Evolutionary conservation across 1,284 basidiomycete genomes (phyloP).

Genomic region (Volvariella surrecta): DNA sequence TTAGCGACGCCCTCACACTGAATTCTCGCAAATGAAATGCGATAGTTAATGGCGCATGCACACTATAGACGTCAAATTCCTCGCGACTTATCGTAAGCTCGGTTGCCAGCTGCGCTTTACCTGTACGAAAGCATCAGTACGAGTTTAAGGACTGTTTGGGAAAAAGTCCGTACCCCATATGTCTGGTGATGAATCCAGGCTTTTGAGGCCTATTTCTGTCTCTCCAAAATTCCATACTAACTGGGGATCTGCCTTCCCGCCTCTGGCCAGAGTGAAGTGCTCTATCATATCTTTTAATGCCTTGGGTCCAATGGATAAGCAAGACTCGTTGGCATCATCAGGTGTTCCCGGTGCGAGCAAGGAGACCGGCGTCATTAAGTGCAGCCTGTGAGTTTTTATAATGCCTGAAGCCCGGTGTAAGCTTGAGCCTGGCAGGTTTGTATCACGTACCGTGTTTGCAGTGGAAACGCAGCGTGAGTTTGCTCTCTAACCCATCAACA

Average conservation of each 20-base stretch:
- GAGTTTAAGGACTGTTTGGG: too few species aligned
- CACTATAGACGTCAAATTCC: constrained; percentile 70
- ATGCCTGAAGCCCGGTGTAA: constrained; percentile 43
- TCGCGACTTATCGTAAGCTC: constrained; percentile 65
- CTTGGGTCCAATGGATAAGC: constrained; percentile 58
- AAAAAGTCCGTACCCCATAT: constrained; percentile 49
- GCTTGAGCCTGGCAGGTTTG: background rate
- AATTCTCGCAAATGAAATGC: constrained; percentile 78
- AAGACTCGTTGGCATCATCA: constrained; percentile 47
- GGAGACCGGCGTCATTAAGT: constrained; percentile 46
- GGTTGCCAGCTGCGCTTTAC: constrained; percentile 56
- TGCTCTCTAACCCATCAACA: constrained; percentile 54
- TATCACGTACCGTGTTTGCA: constrained; percentile 65
- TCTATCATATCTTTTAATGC: constrained; percentile 71
- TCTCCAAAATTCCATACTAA: constrained; percentile 69
- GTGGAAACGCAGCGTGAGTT: constrained; percentile 58
- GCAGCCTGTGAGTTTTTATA: constrained; percentile 68
- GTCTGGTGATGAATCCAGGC: constrained; percentile 56
- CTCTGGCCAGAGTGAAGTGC: constrained; percentile 59
- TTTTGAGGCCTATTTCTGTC: constrained; percentile 57
- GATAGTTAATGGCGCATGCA: constrained; percentile 49
- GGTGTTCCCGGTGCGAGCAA: constrained; percentile 55
- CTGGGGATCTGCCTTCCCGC: constrained; percentile 60
- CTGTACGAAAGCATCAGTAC: constrained; percentile 22
- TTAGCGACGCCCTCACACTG: constrained; percentile 38